phyloP scores from a whole-genome alignment of 2,329 filamentous ascomycete species.

The Graphilbum ipis-grandicollis region DNA sequence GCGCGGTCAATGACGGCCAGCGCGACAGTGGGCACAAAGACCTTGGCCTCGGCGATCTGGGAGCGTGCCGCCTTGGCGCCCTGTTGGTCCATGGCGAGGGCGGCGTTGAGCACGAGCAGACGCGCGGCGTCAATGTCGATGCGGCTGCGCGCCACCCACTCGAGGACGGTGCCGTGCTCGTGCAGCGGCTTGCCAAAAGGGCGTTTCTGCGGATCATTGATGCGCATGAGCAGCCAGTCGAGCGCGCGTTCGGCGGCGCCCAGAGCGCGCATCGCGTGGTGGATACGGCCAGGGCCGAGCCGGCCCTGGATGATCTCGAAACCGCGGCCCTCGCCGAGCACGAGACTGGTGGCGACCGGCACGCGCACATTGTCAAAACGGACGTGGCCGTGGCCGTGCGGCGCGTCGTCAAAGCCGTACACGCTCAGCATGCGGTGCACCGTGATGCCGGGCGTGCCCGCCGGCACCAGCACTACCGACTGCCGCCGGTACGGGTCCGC shows the following conservation, averaged over 20 bases:
- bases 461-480: slow-evolving; percentile 79
- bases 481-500: slow-evolving; percentile 73
- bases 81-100: slow-evolving; percentile 79
- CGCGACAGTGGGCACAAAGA: slow-evolving; percentile 68
- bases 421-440: slow-evolving; percentile 86
- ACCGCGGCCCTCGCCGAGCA: slow-evolving; percentile 81
- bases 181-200: slow-evolving; percentile 77
- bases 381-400: slow-evolving; percentile 91
- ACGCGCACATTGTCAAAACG: slow-evolving; percentile 81
- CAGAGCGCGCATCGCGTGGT: slow-evolving; percentile 93
- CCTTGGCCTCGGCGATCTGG: slow-evolving; percentile 92
- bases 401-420: slow-evolving; percentile 95
- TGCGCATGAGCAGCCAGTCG: slow-evolving; percentile 84
- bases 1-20: slow-evolving; percentile 86
- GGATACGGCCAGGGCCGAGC: slow-evolving; percentile 86
- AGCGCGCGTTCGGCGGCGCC: slow-evolving; percentile 81
- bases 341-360: slow-evolving; percentile 63
- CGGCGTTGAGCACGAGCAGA: slow-evolving; percentile 81
- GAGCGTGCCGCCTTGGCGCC: slow-evolving; percentile 79
- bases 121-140: slow-evolving; percentile 89
- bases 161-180: slow-evolving; percentile 85
- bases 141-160: slow-evolving; percentile 83
- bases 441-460: slow-evolving; percentile 67
- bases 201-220: slow-evolving; percentile 83
- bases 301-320: slow-evolving; percentile 98